A percentile compares a stretch with the other conserved stretches of the same genome.
These are phyloP conservation scores for Zhuliangozyma blackwelliae DNA, from an alignment of 1,139 yeast genomes.

Conservation along the genomic window DNA sequence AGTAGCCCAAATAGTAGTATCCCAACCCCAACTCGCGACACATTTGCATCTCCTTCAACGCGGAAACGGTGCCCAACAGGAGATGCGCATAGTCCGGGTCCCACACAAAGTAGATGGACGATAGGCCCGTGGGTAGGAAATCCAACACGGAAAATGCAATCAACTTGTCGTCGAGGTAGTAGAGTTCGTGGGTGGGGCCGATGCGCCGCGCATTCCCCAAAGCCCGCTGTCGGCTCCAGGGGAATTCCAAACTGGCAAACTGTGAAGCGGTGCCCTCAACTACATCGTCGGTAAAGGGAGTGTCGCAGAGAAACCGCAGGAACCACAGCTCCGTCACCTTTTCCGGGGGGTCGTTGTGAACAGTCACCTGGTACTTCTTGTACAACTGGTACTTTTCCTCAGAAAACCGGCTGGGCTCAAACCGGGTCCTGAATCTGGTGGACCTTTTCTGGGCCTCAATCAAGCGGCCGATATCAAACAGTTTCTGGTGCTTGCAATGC, in stretches of 20 bases:
- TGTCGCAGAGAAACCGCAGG: slow-evolving; percentile 60
- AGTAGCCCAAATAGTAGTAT: slow-evolving; percentile 72
- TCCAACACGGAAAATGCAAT: slow-evolving; percentile 80
- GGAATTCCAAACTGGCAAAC: slow-evolving; percentile 24
- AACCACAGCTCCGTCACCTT: slow-evolving; percentile 49
- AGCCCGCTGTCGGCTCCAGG: neutral
- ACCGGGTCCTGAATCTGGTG: slow-evolving; percentile 40
- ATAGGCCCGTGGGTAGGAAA: slow-evolving; percentile 68
- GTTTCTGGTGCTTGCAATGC: slow-evolving; percentile 10
- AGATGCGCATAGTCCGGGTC: slow-evolving; percentile 73
- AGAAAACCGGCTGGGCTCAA: slow-evolving; percentile 52
- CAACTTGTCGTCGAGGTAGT: slow-evolving; percentile 57
- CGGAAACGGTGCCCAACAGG: slow-evolving; percentile 77
- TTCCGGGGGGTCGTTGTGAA: slow-evolving; percentile 60
- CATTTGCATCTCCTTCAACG: slow-evolving; percentile 64
- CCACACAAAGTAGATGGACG: slow-evolving; percentile 87
- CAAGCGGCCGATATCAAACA: slow-evolving; percentile 16
- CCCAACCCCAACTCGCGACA: slow-evolving; percentile 36
- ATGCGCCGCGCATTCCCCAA: slow-evolving; percentile 14
- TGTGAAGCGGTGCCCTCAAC: slow-evolving; percentile 20
- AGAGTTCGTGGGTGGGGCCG: slow-evolving; percentile 72
- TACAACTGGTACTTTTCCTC: slow-evolving; percentile 63
- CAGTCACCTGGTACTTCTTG: slow-evolving; percentile 60
- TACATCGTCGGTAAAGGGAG: slow-evolving; percentile 47
- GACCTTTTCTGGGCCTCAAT: slow-evolving; percentile 22